Conservation (phyloP, 2,329 filamentous ascomycete species). For the Microdochium paspali region DNA sequence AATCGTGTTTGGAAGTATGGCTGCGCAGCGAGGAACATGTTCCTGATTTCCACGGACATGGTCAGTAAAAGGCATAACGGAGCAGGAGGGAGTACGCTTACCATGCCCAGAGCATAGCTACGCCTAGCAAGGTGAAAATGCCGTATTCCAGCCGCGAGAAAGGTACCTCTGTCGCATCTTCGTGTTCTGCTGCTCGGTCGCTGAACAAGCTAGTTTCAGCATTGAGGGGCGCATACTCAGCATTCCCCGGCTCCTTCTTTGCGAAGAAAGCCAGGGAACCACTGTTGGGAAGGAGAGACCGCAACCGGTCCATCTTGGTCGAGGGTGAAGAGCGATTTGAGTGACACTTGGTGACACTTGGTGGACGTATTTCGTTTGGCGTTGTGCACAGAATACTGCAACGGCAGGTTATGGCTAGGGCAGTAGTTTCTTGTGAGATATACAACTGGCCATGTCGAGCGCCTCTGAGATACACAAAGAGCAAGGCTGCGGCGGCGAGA, state of each 20-base stretch:
- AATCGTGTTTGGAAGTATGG: slow-evolving; percentile 89
- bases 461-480: not conserved
- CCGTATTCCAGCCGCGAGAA: slow-evolving; percentile 85
- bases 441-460: not conserved
- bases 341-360: too few relatives aligned
- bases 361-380: too few relatives aligned
- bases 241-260: slow-evolving; percentile 2
- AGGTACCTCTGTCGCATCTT: slow-evolving; percentile 29
- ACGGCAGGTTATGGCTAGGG: not conserved
- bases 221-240: slow-evolving; percentile 14
- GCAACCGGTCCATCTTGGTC: not conserved
- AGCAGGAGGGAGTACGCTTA: slow-evolving; percentile 30
- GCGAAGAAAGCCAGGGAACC: not conserved
- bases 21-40: slow-evolving; percentile 94
- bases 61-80: slow-evolving; percentile 3
- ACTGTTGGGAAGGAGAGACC: not conserved
- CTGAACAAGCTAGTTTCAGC: slow-evolving; percentile 15
- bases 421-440: too few relatives aligned
- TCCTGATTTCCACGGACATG: slow-evolving; percentile 43
- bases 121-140: slow-evolving; percentile 76
- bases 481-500: not conserved
- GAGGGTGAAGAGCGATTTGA: too few relatives aligned
- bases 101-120: slow-evolving; percentile 98
- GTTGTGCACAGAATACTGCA: not conserved
- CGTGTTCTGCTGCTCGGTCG: slow-evolving; percentile 15